Evolutionary conservation across 768 basidiomycete species (phyloP).

Genomic region (Lactifluus volemus): DNA sequence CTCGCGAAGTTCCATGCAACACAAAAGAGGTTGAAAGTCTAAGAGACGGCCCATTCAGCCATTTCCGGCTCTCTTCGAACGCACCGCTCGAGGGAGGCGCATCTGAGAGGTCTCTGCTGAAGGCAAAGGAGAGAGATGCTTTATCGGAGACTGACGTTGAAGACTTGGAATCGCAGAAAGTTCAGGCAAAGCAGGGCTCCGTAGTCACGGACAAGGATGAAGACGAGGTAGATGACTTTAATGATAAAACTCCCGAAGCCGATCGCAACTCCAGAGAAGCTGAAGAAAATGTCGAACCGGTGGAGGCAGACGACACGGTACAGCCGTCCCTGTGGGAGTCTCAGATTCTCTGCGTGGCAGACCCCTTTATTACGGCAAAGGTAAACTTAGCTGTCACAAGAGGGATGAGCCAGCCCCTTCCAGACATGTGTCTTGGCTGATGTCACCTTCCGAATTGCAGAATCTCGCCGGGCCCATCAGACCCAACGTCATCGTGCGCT

Average conservation of each 20-base stretch:
- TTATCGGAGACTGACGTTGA: background rate
- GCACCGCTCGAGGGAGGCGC: background rate
- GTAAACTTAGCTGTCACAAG: conserved; percentile 20
- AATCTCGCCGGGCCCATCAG: conserved; percentile 21
- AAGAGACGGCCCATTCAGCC: conserved; percentile 13
- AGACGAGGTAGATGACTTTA: background rate
- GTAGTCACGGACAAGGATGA: background rate
- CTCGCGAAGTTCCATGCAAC: conserved; percentile 14
- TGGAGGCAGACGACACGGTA: background rate
- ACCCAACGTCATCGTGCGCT: conserved; percentile 6
- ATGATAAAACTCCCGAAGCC: background rate
- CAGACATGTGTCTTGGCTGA: background rate
- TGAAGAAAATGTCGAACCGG: background rate
- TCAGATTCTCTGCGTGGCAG: conserved; percentile 26
- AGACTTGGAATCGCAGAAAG: background rate
- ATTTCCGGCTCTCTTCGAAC: background rate
- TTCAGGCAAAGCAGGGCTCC: background rate
- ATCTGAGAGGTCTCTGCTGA: background rate
- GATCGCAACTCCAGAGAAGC: background rate
- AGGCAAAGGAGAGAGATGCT: background rate
- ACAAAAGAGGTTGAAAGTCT: background rate
- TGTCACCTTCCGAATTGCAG: conserved; percentile 7
- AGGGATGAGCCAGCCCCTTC: background rate
- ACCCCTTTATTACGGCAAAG: conserved; percentile 36
- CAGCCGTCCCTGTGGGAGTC: conserved; percentile 10